Base-by-base conservation (phyloP, 306 rosid species). In the Prunus fruticosa region DNA sequence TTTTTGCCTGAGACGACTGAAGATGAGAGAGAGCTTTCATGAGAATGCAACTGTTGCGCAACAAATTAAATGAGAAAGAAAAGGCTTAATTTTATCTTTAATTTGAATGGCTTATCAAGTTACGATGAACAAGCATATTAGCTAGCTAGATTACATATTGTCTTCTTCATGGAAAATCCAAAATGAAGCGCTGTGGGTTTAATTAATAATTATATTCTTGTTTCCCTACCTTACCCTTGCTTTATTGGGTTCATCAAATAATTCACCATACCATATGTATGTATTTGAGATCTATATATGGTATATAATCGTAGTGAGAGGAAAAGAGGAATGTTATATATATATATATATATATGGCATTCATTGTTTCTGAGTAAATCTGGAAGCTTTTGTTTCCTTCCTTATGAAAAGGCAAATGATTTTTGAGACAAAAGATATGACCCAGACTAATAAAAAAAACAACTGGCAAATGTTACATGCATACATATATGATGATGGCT, bases 341-440 rank as follows among this genome's bases (percentile, higher is more conserved):
- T 2, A 58, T 58, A 12, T 64, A 57, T 32, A 5, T 32, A 32
- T 32, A 32, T 32, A 0, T 32, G 38, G 41, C 41, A 34, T 43
- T 65, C 72, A 71, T 76, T 69, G 78, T 61, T 82, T 74, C 58
- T 76, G 38, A 82, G 78, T 78, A 74, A 60, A 25, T 25, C 18
- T 77, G 20, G 38, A 64, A 79, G 49, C 47, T 58, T 27, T 64
- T 56, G 10, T 56, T 25, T 66, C 43, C 15, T 28, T 62, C 5
- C 67, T 46, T 65, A 65, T 70, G 57, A 45, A 81, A 84, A 75
- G 49, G 72, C 43, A 71, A 71, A 80, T 73, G 67, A 69, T 76
- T 76, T 74, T 72, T 27, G 50, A 28, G 84, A 75, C 79, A 69
- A 69, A 76, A 75, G 20, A 28, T 41, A 7, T 62, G 28, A 15